Evolutionary conservation across 2,329 filamentous ascomycete genomes (phyloP), one percentile per base, ranked within the genome.

Genomic region (Gliomastix tumulicola): DNA sequence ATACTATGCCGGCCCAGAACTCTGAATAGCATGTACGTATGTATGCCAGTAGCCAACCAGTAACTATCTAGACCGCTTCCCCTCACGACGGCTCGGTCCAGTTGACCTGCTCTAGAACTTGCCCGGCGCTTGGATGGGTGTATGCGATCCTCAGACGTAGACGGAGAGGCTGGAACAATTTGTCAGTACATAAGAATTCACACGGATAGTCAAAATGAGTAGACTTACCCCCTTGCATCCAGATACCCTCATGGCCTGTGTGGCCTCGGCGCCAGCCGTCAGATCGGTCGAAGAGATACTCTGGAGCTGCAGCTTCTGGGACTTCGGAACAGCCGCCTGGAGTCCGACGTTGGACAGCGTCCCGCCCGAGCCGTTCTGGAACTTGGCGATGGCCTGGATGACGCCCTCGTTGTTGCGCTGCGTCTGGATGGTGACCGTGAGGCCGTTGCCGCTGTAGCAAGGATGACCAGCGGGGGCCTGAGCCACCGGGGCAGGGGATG

Each of bases 271-370:
- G 12, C 87, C 87, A 7, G 81, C 78, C 11, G 69, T 77, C 30
- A 98, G 57, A 21, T 94, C 86, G 5, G 81, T 66, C 45, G 78
- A 86, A 47, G 87, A 94, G 47, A 98, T 95, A 40, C 83, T 87
- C 57, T 94, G 83, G 46, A 98, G 66, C 56, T 96, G 88, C 51
- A 98, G 65, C 58, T 92, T 95, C 63, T 98, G 92, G 31, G 85
- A 88, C 65, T 97, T 98, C 8, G 92, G 92, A 37, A 98, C 92
- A 1, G 92, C 92, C 30, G 90, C 92, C 59, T 98, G 92, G 46
- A 98, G 60, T 19, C 86, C 87, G 21, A 97, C 85, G 32, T 75
- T 77, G 13, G 80, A 80, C 34, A 97, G 69, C 12, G 68, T 64
- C 12, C 71, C 72, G 40, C 71, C 70, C 12, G 81, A 83, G 0